Base-by-base conservation (phyloP, 2,329 filamentous ascomycete genomes). In the Zalaria obscura region DNA sequence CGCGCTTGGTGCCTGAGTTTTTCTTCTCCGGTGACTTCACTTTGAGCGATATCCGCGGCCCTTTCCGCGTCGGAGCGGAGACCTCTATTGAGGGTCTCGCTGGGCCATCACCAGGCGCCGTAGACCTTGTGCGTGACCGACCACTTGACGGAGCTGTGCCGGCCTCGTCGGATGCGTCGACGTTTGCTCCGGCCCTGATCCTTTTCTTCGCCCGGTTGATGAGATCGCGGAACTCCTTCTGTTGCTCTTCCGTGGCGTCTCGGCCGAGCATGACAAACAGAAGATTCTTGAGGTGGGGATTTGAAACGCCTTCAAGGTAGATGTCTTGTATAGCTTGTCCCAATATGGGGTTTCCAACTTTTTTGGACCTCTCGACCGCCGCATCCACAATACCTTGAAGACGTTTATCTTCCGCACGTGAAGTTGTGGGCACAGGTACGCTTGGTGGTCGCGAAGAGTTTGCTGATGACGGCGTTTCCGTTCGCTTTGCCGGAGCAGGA, bases 261-360 rank as follows among this genome's bases (percentile, higher is more conserved):
- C 65, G 59, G 7, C 58, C 54, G 29, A 70, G 56, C 28, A 70
- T 59, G 5, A 59, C 58, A 32, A 66, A 56, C 5, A 72, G 56
- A 3, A 68, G 52, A 26, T 57, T 49, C 34, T 59, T 56, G 25
- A 69, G 49, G 18, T 47, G 47, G 10, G 50, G 41, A 38, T 69
- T 56, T 10, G 45, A 51, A 27, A 58, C 54, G 50, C 63, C 65
- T 40, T 65, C 54, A 26, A 59, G 50, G 51, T 63, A 65, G 36
- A 71, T 55, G 39, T 64, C 55, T 43, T 61, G 55, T 6, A 72
- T 51, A 8, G 67, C 67, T 18, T 50, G 47, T 26, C 59, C 62
- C 35, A 65, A 54, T 18, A 52, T 50, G 11, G 54, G 54, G 37
- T 62, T 60, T 25, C 58, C 52, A 18, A 59, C 50, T 36, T 58